Evolutionary conservation across 2,329 filamentous ascomycete genomes (phyloP).

Genomic region (Diaporthe citriasiana): DNA sequence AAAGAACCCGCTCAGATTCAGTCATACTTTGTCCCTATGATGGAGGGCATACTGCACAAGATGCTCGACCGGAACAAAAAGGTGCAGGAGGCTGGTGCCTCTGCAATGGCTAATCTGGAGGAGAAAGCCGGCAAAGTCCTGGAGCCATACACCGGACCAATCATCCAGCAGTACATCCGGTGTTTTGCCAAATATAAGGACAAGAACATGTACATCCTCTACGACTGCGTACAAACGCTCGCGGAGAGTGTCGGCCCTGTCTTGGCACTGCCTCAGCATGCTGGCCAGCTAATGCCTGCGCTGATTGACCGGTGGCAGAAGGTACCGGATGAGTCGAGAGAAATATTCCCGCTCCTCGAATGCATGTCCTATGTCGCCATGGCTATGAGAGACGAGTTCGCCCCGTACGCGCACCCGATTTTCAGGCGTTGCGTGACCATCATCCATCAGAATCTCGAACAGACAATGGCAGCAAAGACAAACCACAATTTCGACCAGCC

Average conservation of each 20-base stretch:
- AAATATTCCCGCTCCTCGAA: conserved; percentile 95
- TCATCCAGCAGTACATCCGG: conserved; percentile 90
- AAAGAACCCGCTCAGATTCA: conserved; percentile 75
- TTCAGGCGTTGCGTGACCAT: conserved; percentile 91
- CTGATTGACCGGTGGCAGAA: conserved; percentile 90
- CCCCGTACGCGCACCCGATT: conserved; percentile 87
- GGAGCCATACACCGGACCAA: conserved; percentile 88
- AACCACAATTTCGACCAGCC: conserved; percentile 81
- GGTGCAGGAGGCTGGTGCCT: conserved; percentile 95
- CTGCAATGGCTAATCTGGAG: conserved; percentile 95
- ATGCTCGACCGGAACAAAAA: conserved; percentile 99
- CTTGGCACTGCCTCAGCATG: conserved; percentile 84
- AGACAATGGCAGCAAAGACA: conserved; percentile 77
- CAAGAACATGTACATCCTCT: conserved; percentile 98
- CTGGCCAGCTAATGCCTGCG: conserved; percentile 90
- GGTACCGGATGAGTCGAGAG: conserved; percentile 88
- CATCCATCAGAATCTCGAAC: conserved; percentile 91
- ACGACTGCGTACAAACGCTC: conserved; percentile 97
- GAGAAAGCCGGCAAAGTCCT: conserved; percentile 89
- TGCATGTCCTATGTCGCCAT: conserved; percentile 95
- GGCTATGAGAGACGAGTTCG: conserved; percentile 85
- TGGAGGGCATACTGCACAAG: conserved; percentile 93
- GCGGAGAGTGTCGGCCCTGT: conserved; percentile 90
- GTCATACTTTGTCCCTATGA: conserved; percentile 92
- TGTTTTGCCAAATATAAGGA: conserved; percentile 98